These are phyloP conservation scores for Amyloporia xantha DNA, from an alignment of 768 basidiomycete genomes.

Conservation along the genomic window DNA sequence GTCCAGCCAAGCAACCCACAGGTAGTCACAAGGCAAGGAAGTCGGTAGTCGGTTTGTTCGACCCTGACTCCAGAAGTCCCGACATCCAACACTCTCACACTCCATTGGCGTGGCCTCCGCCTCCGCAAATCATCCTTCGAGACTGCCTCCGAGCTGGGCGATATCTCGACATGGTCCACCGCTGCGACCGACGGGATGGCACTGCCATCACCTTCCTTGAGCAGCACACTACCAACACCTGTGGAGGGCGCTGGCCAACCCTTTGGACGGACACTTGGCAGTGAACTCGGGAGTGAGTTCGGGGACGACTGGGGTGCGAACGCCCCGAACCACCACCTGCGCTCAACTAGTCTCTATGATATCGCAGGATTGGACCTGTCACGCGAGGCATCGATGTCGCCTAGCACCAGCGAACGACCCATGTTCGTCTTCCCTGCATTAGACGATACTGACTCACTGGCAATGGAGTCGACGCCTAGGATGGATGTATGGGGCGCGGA, in stretches of 20 bases:
- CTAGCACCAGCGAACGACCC: not conserved
- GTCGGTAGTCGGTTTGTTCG: conserved; percentile 60
- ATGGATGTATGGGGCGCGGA: conserved; percentile 2
- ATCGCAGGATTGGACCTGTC: conserved; percentile 25
- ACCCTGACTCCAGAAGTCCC: conserved; percentile 18
- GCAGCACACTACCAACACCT: conserved; percentile 8
- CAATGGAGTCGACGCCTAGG: not conserved
- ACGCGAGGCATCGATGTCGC: conserved; percentile 7
- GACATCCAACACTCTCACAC: not conserved
- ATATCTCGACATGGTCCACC: conserved; percentile 18
- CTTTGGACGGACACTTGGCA: conserved; percentile 38
- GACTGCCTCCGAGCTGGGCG: not conserved
- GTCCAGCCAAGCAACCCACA: not conserved
- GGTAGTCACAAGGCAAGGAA: conserved; percentile 32
- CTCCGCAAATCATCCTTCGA: not conserved
- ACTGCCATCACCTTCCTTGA: conserved; percentile 9
- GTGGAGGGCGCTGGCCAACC: conserved; percentile 9
- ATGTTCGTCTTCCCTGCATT: conserved; percentile 3
- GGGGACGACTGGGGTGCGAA: conserved; percentile 37
- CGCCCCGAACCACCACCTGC: conserved; percentile 37
- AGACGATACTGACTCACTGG: conserved; percentile 2
- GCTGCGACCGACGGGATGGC: conserved; percentile 17
- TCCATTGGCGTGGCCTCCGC: conserved; percentile 9
- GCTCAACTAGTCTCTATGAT: conserved; percentile 50
- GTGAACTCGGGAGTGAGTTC: conserved; percentile 53